Evolutionary conservation across 1,139 yeast genomes (phyloP), one percentile per base, ranked within the genome.

Genomic region (Kluyveromyces marxianus): DNA sequence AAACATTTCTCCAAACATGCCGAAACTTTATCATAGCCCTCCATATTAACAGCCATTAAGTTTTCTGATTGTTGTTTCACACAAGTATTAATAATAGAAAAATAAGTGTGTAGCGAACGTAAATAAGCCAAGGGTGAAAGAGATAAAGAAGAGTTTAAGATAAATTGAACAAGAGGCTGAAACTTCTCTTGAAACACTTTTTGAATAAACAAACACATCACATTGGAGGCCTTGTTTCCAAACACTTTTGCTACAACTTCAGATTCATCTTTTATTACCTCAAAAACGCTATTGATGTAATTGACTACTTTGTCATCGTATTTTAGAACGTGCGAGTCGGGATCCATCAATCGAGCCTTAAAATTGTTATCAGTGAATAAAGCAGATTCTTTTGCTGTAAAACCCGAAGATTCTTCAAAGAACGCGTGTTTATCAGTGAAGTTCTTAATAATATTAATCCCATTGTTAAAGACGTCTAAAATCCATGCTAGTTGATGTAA

Each of bases 401-500:
- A 62, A 35, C 70, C 58, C 39, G 70, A 71, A 36, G 75, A 76
- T 47, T 77, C 76, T 45, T 76, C 67, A 60, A 86, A 82, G 50
- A 84, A 77, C 49, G 81, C 86, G 61, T 85, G 89, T 59, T 85
- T 89, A 59, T 81, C 82, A 38, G 89, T 88, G 66, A 87, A 90
- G 44, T 85, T 78, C 60, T 83, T 89, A 10, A 88, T 83, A 8
- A 89, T 94, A 49, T 83, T 81, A 3, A 79, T 74, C 7, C 97
- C 97, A 7, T 90, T 94, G 58, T 92, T 90, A 67, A 82, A 90
- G 49, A 81, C 87, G 45, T 81, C 76, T 45, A 90, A 69, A n/a
- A 89, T 77, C 44, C 77, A 78, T 1, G 97, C 89, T 35, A 87
- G 79, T 48, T 83, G 89, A 54, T 77, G 81, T 85, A 92, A 82